phyloP scores from a whole-genome alignment of 345 rosid species.

The Firmiana major region DNA sequence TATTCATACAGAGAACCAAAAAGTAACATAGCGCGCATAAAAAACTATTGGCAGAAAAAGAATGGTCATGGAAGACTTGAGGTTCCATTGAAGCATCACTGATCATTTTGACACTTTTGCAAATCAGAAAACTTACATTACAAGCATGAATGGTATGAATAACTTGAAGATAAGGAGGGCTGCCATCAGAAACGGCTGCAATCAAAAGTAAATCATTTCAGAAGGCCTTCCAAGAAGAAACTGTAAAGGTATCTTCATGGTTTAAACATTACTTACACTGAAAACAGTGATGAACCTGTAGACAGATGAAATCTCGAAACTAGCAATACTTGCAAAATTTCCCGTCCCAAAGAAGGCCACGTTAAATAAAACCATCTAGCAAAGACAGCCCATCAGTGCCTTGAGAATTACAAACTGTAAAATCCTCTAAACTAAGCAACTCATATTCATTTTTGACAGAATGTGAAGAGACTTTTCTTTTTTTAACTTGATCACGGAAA shows the following conservation, averaged over 20 bases:
- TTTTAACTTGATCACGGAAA: not conserved
- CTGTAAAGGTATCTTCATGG: not conserved
- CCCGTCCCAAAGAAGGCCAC: constrained; percentile 98
- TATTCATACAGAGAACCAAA: not conserved
- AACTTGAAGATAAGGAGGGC: constrained; percentile 92
- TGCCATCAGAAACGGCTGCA: constrained; percentile 97
- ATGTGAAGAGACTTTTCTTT: not conserved
- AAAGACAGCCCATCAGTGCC: constrained; percentile 21
- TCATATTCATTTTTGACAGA: not conserved
- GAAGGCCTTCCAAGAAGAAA: constrained; percentile 15
- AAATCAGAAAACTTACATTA: constrained; percentile 60
- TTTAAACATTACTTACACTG: constrained; percentile 62
- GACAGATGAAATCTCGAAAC: constrained; percentile 97
- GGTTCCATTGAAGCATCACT: not conserved
- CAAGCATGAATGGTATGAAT: constrained; percentile 93
- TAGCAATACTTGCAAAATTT: constrained; percentile 96
- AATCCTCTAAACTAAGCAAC: constrained; percentile 9
- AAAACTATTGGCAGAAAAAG: not conserved
- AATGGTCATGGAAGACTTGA: not conserved
- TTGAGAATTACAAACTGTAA: constrained; percentile 5
- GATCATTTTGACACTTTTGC: not conserved
- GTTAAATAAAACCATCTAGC: constrained; percentile 84
- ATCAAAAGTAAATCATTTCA: constrained; percentile 13
- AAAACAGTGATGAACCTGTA: constrained; percentile 90
- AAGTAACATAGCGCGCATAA: not conserved